Base-by-base conservation (phyloP, 306 rosid genomes). In the Rosa rugosa region DNA sequence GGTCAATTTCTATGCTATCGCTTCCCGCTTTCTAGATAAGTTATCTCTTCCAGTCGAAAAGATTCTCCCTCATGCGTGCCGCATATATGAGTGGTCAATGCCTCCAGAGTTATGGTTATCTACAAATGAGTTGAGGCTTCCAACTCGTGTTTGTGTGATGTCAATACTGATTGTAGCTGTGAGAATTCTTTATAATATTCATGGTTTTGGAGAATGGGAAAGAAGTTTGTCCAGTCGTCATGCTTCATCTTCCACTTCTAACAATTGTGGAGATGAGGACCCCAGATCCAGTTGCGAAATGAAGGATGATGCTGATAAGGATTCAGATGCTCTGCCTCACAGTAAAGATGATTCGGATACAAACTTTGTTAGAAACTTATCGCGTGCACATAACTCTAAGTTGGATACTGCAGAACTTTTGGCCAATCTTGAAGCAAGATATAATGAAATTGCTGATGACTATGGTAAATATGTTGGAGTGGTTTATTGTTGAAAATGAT, bases 171-270 rank as follows among this genome's bases (percentile, higher is more conserved):
- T 92, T 72, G 87, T 92, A 34, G 93, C 95, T 38, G 90, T 94
- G 71, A 87, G 98, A 83, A 87, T 87, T 63, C 79, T 88, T 69
- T 94, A 84, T 83, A 86, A 91, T 59, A 80, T 94, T 81, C 86
- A 94, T 83, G 98, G 97, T 69, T 84, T 86, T 71, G 97, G 97
- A 75, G 94, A 76, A 72, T 94, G 98, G 98, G 98, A 94, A 82
- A 87, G 79, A 83, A 87, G 95, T 83, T 80, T 90, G 83, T 85
- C 88, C 23, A 50, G 36, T 56, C 16, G 20, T 45, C 72, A 72
- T 81, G 86, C 75, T 80, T 71, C 86, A 71, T 66, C 80, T 36
- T 75, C 68, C 63, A 69, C 78, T 54, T 76, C 81, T 54, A 49
- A 75, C 17, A 59, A 41, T 18, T 50, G 50, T n/a, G 79, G 42